Conservation (phyloP, 345 rosid genomes). For the Pistacia integerrima region DNA sequence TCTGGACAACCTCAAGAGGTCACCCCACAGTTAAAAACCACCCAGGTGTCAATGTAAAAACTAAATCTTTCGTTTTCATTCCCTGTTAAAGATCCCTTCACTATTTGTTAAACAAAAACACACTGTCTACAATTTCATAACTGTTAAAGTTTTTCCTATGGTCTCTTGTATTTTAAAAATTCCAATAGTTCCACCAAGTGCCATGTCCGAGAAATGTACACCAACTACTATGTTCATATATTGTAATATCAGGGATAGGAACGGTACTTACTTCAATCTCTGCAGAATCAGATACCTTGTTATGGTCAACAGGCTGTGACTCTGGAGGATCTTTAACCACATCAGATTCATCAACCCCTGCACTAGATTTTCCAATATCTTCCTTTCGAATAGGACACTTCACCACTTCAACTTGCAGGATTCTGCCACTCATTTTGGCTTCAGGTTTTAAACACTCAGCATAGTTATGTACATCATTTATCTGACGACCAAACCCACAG, state of each 20-base stretch:
- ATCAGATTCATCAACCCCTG: slow-evolving; percentile 11
- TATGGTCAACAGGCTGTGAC: slow-evolving; percentile 8
- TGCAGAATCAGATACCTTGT: slow-evolving; percentile 12
- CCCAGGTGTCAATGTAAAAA: neutral
- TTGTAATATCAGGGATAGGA: neutral
- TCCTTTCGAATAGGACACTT: slow-evolving; percentile 13
- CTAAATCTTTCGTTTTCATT: neutral
- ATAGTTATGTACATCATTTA: slow-evolving; percentile 12
- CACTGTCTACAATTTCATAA: neutral
- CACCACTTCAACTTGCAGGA: slow-evolving; percentile 2
- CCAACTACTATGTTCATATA: neutral
- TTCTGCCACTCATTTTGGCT: slow-evolving; percentile 1
- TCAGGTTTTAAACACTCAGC: slow-evolving; percentile 17
- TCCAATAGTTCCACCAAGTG: neutral
- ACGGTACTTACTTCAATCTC: slow-evolving; percentile 32
- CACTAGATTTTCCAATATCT: slow-evolving; percentile 3
- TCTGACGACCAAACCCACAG: slow-evolving; percentile 6
- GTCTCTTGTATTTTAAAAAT: neutral
- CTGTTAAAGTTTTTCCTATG: neutral
- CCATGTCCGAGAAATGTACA: neutral
- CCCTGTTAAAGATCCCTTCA: neutral
- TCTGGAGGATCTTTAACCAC: slow-evolving; percentile 1
- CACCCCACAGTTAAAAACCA: neutral
- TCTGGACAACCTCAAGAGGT: neutral
- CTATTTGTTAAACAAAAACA: neutral